phyloP scores from a whole-genome alignment of 495 filamentous ascomycete species.

The Melanomma pulvis-pyrius region DNA sequence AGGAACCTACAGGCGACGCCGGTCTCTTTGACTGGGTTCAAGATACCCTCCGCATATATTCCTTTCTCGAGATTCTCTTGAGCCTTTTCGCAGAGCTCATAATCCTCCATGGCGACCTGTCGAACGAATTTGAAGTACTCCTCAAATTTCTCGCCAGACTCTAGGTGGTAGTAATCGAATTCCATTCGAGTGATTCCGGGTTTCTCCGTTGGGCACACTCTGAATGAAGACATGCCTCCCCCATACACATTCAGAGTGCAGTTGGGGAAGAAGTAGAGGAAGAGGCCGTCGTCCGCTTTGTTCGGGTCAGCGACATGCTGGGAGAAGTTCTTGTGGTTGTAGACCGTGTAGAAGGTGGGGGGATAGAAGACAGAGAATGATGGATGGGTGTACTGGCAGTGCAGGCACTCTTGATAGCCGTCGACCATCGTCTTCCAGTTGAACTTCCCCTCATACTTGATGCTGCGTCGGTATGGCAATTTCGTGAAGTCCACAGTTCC shows the following conservation, averaged over 20 bases:
- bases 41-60: constrained; percentile 60
- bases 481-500: constrained; percentile 60
- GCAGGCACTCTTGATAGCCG: constrained; percentile 65
- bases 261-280: constrained; percentile 66
- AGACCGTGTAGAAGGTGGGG: constrained; percentile 60
- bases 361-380: constrained; percentile 63
- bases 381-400: constrained; percentile 66
- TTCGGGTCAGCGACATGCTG: constrained; percentile 62
- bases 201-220: constrained; percentile 58
- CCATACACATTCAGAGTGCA: constrained; percentile 66
- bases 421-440: constrained; percentile 70
- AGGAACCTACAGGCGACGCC: constrained; percentile 56
- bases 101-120: constrained; percentile 64
- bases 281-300: constrained; percentile 58
- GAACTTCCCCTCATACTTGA: constrained; percentile 61
- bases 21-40: constrained; percentile 62
- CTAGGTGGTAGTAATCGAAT: constrained; percentile 63
- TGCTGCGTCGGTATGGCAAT: constrained; percentile 58
- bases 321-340: constrained; percentile 61
- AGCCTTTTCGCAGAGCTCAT: constrained; percentile 62
- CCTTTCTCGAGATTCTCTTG: constrained; percentile 59
- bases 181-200: constrained; percentile 62
- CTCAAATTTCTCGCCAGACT: constrained; percentile 59
- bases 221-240: constrained; percentile 63
- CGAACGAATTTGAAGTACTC: constrained; percentile 63